A percentile compares a stretch with the other conserved stretches of the same genome.
These are phyloP conservation scores for Cryphonectria parasitica DNA, from an alignment of 2,329 filamentous ascomycete species.

Conservation along the genomic window DNA sequence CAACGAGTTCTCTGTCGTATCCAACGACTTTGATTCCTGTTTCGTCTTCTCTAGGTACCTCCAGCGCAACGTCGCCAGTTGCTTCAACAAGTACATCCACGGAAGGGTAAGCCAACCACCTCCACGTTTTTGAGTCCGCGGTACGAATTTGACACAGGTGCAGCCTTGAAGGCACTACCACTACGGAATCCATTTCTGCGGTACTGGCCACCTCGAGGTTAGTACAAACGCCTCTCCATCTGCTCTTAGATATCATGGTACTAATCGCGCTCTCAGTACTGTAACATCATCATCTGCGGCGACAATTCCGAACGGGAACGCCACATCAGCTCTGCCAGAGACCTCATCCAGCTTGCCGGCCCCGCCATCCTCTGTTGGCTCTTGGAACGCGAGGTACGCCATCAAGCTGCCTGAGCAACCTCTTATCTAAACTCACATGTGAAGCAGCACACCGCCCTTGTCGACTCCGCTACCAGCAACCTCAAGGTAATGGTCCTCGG, in stretches of 20 bases:
- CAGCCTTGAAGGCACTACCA: slow-evolving; percentile 18
- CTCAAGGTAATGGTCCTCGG: slow-evolving; percentile 11
- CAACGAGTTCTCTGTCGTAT: not conserved
- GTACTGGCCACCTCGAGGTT: slow-evolving; percentile 14
- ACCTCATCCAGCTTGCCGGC: not conserved
- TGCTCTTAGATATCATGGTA: not conserved
- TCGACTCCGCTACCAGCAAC: not conserved
- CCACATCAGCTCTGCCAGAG: slow-evolving; percentile 1
- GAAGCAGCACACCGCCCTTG: slow-evolving; percentile 5
- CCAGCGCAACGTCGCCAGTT: not conserved
- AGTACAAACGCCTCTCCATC: not conserved
- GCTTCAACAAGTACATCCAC: not conserved
- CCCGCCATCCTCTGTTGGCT: slow-evolving; percentile 3
- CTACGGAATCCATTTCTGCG: slow-evolving; percentile 18
- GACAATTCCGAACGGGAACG: slow-evolving; percentile 1
- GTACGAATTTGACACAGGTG: slow-evolving; percentile 32
- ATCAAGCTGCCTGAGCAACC: no score
- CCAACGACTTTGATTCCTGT: not conserved
- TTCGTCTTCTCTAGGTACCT: not conserved
- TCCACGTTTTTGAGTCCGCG: slow-evolving; percentile 11
- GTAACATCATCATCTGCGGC: not conserved
- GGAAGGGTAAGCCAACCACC: slow-evolving; percentile 24
- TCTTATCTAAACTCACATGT: not conserved
- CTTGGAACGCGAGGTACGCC: slow-evolving; percentile 20
- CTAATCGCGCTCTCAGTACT: slow-evolving; percentile 12